Evolutionary conservation across 805 yeast genomes (phyloP), one percentile per base, ranked within the genome.

Genomic region (Torulaspora quercuum): DNA sequence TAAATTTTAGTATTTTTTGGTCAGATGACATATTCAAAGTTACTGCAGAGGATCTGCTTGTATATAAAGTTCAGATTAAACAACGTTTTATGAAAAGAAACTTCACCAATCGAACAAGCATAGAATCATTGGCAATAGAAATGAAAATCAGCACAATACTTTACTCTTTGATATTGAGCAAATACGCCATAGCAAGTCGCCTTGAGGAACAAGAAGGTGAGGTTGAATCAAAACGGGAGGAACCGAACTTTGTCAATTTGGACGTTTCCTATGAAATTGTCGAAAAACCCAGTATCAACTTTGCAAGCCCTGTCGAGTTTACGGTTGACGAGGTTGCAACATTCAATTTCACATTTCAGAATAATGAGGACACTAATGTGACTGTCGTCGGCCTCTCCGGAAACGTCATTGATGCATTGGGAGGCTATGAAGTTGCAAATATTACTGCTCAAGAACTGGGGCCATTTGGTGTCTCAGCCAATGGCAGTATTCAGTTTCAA

Each of bases 331-430:
- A 82, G 24, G 63, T 68, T 17, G 59, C 76, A 23, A 60, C 76
- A 2, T 54, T 83, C 37, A 61, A 59, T 13, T 81, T 78, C 57
- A 60, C 68, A 6, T 69, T 81, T 42, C 50, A 57, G 33, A 81
- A 81, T 53, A 61, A 69, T 23, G 83, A 80, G 46, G 73, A 71
- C 5, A 60, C 54, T 10, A 69, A 68, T 4, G 66, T 74, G 26
- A 64, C 72, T 13, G 60, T 84, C 37, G 73, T 78, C 30, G 92
- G 87, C 41, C 75, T 80, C 38, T 82, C 85, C 36, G 92, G 92
- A 37, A 53, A 70, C 36, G 70, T 83, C 60, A 64, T 71, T 38
- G 70, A 77, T 41, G 77, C 83, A 16, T 64, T 63, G 42, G 69
- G 72, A 33, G 75, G 78, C 41, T 70, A 69, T 29, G 48, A 67